These are phyloP conservation scores for Citrus hindsii DNA, from an alignment of 345 rosid genomes.

Conservation along the genomic window DNA sequence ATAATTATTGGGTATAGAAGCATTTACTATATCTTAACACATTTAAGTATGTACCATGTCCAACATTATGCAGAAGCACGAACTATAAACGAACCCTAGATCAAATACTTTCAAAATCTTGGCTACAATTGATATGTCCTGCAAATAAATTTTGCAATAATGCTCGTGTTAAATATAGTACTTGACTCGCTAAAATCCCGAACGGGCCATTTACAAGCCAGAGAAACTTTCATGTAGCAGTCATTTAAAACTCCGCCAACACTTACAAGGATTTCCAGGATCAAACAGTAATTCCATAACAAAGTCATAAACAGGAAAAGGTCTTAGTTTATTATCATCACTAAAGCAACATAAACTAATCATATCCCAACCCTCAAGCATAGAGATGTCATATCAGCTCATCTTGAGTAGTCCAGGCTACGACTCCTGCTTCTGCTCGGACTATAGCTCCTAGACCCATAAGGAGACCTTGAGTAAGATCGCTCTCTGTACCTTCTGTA, in stretches of 20 bases:
- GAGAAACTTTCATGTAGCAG: too few species aligned
- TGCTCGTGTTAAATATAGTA: too few species aligned
- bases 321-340: neutral
- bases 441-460: constrained; percentile 45
- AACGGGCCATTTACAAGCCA: neutral
- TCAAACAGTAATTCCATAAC: neutral
- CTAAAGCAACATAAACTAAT: neutral
- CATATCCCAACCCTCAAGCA: neutral
- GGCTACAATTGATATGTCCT: too few species aligned
- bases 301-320: neutral
- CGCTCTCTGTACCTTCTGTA: constrained; percentile 37
- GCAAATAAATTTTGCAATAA: too few species aligned
- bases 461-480: constrained; percentile 57
- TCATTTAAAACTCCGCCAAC: neutral
- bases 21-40: too few species aligned
- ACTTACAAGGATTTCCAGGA: neutral
- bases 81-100: too few species aligned
- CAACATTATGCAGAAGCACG: too few species aligned
- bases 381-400: constrained; percentile 1
- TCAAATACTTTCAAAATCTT: too few species aligned
- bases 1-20: too few species aligned
- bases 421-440: constrained; percentile 33
- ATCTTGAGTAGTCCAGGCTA: constrained; percentile 37
- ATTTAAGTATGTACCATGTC: too few species aligned
- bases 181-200: neutral